Percentiles rank a stretch among this genome's conserved stretches.
phyloP scores from a whole-genome alignment of 2,329 filamentous ascomycete species.

The Metarhizium robertsii region DNA sequence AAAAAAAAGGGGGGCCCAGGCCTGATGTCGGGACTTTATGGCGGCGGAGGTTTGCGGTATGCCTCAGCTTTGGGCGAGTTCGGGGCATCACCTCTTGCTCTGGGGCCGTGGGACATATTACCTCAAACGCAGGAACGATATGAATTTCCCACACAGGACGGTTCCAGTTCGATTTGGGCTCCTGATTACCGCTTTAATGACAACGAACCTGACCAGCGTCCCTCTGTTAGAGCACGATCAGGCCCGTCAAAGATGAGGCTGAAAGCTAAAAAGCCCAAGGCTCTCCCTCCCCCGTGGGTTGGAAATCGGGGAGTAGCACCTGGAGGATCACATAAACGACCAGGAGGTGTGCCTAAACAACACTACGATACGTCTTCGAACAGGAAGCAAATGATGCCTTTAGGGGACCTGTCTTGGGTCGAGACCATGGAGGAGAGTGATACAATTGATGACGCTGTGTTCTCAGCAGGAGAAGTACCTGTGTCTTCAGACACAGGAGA shows the following conservation, averaged over 20 bases:
- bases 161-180: slow-evolving; percentile 25
- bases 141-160: slow-evolving; percentile 20
- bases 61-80: slow-evolving; percentile 7
- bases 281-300: not conserved
- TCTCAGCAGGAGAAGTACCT: slow-evolving; percentile 2
- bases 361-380: not conserved
- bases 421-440: slow-evolving; percentile 4
- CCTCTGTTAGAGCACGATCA: not conserved
- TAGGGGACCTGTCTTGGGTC: not conserved
- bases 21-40: slow-evolving; percentile 7
- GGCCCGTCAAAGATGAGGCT: slow-evolving; percentile 5
- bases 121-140: slow-evolving; percentile 17
- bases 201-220: slow-evolving; percentile 5
- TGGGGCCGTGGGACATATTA: slow-evolving; percentile 9
- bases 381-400: not conserved
- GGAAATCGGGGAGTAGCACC: not conserved
- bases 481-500: slow-evolving; percentile 4
- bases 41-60: slow-evolving; percentile 3
- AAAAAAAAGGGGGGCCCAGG: not conserved
- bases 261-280: slow-evolving; percentile 2
- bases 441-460: slow-evolving; percentile 4
- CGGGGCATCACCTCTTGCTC: slow-evolving; percentile 11
- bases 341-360: not conserved
- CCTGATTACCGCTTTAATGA: slow-evolving; percentile 12
- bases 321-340: not conserved